Evolutionary conservation across 2,329 filamentous ascomycete genomes (phyloP).

Genomic region (Pyricularia sp.): DNA sequence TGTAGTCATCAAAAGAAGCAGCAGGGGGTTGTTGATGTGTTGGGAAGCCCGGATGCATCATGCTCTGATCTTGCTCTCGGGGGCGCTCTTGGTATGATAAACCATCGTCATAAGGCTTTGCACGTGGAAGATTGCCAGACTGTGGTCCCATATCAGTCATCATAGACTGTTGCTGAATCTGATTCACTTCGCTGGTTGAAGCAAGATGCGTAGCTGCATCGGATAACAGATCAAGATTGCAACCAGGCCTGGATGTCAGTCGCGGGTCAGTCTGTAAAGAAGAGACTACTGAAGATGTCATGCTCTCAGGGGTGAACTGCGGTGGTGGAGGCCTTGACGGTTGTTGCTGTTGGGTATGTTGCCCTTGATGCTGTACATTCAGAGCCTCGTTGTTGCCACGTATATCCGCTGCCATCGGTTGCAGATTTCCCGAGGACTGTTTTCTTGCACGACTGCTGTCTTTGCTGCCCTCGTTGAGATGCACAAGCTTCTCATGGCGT

Average conservation of each 20-base stretch:
- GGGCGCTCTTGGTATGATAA: conserved; percentile 38
- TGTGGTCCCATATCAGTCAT: conserved; percentile 34
- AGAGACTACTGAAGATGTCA: conserved; percentile 26
- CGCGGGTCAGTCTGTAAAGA: conserved; percentile 37
- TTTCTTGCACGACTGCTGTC: conserved; percentile 42
- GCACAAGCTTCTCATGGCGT: conserved; percentile 55
- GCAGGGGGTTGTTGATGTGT: conserved; percentile 24
- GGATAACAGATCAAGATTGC: conserved; percentile 49
- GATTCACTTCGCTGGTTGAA: conserved; percentile 43
- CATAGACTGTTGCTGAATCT: conserved; percentile 39
- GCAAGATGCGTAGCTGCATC: conserved; percentile 45
- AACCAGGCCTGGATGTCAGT: conserved; percentile 32
- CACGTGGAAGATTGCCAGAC: conserved; percentile 29
- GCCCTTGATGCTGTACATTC: conserved; percentile 26
- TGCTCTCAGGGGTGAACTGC: conserved; percentile 29
- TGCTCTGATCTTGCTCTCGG: conserved; percentile 32
- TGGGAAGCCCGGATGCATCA: conserved; percentile 29
- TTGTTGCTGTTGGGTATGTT: conserved; percentile 18
- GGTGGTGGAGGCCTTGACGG: conserved; percentile 18
- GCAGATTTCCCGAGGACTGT: conserved; percentile 35
- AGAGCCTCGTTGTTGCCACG: conserved; percentile 37
- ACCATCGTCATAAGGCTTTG: conserved; percentile 40
- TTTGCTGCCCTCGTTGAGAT: conserved; percentile 50
- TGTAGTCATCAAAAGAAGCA: conserved; percentile 44
- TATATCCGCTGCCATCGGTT: conserved; percentile 33